A percentile compares a stretch with the other conserved stretches of the same genome.
phyloP scores from a whole-genome alignment of 495 filamentous ascomycete species.

The Pyronema omphalodes region DNA sequence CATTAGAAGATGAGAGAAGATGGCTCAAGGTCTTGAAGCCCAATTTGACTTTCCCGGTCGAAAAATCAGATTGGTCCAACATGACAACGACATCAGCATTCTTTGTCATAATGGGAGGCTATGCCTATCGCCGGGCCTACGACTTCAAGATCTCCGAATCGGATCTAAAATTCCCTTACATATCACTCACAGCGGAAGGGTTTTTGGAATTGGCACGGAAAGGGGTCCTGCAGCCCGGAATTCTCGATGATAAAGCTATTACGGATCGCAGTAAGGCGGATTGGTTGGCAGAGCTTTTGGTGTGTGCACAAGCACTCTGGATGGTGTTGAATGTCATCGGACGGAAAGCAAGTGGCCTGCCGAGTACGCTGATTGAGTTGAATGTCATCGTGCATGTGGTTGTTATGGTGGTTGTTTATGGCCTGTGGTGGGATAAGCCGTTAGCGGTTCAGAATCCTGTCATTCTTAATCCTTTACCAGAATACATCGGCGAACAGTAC shows the following conservation, averaged over 20 bases:
- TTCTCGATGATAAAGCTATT: not conserved
- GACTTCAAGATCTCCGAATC: too few species aligned
- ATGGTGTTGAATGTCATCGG: not conserved
- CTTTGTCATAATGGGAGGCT: constrained; percentile 5
- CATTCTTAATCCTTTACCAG: not conserved
- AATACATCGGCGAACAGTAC: too few species aligned
- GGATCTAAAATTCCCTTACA: not conserved
- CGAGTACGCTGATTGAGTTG: constrained; percentile 27
- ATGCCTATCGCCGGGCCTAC: not conserved
- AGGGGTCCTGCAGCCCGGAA: not conserved
- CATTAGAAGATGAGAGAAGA: too few species aligned
- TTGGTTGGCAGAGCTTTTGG: not conserved
- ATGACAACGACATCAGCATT: not conserved
- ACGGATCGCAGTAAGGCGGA: constrained; percentile 2
- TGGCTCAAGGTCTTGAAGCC: too few species aligned
- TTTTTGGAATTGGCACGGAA: not conserved
- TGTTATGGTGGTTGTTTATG: constrained; percentile 26
- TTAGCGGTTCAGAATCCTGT: constrained; percentile 15
- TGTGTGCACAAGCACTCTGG: not conserved
- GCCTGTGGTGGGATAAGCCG: constrained; percentile 31
- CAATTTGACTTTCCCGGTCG: not conserved
- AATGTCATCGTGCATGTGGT: constrained; percentile 30
- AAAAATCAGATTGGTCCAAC: not conserved
- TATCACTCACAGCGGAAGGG: not conserved
- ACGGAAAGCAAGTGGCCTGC: constrained; percentile 16